Conservation (phyloP, 345 rosid genomes). For the Pistacia atlantica region DNA sequence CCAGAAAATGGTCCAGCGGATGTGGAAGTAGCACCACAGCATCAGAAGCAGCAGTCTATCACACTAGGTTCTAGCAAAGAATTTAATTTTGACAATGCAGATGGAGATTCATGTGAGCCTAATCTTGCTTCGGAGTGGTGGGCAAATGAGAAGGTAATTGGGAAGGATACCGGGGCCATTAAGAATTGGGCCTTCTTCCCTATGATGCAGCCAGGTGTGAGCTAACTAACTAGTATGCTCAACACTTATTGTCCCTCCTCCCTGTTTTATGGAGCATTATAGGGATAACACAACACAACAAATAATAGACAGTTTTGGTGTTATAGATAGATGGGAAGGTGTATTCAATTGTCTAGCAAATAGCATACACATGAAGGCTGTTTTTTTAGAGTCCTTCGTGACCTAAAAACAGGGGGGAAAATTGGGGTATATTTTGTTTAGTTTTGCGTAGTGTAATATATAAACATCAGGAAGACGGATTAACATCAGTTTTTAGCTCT, state of each 20-base stretch:
- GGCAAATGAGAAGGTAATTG: constrained; percentile 51
- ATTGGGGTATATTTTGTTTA: constrained; percentile 7
- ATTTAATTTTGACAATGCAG: constrained; percentile 61
- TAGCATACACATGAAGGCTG: constrained; percentile 38
- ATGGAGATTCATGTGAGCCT: constrained; percentile 50
- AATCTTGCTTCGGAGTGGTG: constrained; percentile 49
- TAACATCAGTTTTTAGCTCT: constrained; percentile 19
- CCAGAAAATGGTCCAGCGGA: constrained; percentile 38
- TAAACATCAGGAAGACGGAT: constrained; percentile 3
- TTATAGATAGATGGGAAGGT: constrained; percentile 17
- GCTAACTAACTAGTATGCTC: constrained; percentile 39
- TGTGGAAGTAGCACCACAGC: constrained; percentile 29
- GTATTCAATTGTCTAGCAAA: constrained; percentile 15
- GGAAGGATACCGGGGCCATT: constrained; percentile 38
- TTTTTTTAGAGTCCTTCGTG: constrained; percentile 45
- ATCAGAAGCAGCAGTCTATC: constrained; percentile 46
- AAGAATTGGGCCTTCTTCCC: constrained; percentile 90
- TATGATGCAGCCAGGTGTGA: constrained; percentile 62
- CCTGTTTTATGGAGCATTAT: constrained; percentile 10
- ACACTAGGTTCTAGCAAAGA: constrained; percentile 67
- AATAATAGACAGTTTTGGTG: constrained; percentile 17
- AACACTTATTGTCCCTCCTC: neutral
- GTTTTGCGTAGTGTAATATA: constrained; percentile 22
- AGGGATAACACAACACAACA: constrained; percentile 16
- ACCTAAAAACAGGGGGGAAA: constrained; percentile 24